Conservation (phyloP, 169 alveolate species). For the Nephromyces sp. region DNA sequence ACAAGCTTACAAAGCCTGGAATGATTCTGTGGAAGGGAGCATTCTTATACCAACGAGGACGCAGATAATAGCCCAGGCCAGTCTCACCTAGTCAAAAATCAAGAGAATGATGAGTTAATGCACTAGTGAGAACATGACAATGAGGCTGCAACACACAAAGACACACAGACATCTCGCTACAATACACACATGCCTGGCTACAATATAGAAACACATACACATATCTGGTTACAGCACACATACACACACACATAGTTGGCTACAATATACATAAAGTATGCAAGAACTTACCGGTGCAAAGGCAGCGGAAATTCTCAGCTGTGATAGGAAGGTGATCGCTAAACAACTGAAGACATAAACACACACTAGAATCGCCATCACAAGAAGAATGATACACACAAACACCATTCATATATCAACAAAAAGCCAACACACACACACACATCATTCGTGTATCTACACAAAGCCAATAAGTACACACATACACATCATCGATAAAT, state of each 20-base stretch:
- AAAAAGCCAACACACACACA: too few species aligned
- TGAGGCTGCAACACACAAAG: not conserved
- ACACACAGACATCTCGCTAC: not conserved
- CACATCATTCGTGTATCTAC: too few species aligned
- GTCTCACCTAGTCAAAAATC: slow-evolving; percentile 4
- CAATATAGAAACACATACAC: not conserved
- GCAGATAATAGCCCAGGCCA: slow-evolving; percentile 62
- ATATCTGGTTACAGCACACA: not conserved
- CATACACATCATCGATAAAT: too few species aligned
- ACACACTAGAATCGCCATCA: too few species aligned
- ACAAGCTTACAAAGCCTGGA: slow-evolving; percentile 45
- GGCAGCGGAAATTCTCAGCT: slow-evolving; percentile 75
- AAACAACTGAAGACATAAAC: slow-evolving; percentile 46
- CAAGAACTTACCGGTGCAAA: slow-evolving; percentile 70
- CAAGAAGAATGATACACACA: too few species aligned
- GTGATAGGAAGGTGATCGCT: slow-evolving; percentile 70
- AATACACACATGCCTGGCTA: not conserved
- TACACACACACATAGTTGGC: not conserved
- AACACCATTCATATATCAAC: too few species aligned
- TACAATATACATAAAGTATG: not conserved
- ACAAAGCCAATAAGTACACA: too few species aligned
- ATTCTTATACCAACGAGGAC: slow-evolving; percentile 69
- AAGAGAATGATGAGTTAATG: not conserved
- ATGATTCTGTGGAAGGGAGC: slow-evolving; percentile 56
- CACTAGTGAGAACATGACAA: not conserved